Evolutionary conservation across 352 stramenopile species (phyloP).

Genomic region (Nothophytophthora sp.): DNA sequence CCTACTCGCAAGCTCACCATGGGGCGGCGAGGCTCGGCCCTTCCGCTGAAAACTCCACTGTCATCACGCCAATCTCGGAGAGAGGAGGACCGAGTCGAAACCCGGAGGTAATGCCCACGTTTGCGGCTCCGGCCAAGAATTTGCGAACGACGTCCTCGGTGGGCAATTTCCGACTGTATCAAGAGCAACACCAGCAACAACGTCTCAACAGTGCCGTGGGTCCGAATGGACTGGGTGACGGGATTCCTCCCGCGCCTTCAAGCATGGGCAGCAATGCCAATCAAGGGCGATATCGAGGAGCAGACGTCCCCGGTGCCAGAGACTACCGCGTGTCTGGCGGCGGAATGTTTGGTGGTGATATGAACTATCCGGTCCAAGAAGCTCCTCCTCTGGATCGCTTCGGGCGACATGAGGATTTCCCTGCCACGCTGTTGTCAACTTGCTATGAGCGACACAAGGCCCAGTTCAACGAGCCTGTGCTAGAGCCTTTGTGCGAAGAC

Average conservation of each 20-base stretch:
- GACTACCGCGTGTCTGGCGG: conserved; percentile 15
- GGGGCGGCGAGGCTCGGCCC: conserved; percentile 8
- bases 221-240: conserved; percentile 6
- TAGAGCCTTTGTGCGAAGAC: conserved; percentile 66
- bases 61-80: conserved; percentile 11
- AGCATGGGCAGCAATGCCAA: conserved; percentile 16
- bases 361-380: conserved; percentile 17
- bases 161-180: conserved; percentile 73
- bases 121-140: conserved; percentile 16
- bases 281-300: conserved; percentile 24
- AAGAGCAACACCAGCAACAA: conserved; percentile 46
- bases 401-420: conserved; percentile 55
- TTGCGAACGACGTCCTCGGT: conserved; percentile 70
- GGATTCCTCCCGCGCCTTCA: conserved; percentile 5
- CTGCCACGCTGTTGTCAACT: conserved; percentile 45
- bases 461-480: conserved; percentile 72
- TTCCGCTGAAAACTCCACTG: conserved; percentile 8
- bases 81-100: conserved; percentile 17
- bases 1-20: conserved; percentile 19
- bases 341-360: conserved; percentile 6
- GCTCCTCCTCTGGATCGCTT: conserved; percentile 34
- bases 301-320: conserved; percentile 8
- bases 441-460: conserved; percentile 70
- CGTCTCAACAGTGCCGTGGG: conserved; percentile 1
- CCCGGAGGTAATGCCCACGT: conserved; percentile 16